Evolutionary conservation across 164 flowering plant species (phyloP).

Genomic region (Chimonanthus salicifolius): DNA sequence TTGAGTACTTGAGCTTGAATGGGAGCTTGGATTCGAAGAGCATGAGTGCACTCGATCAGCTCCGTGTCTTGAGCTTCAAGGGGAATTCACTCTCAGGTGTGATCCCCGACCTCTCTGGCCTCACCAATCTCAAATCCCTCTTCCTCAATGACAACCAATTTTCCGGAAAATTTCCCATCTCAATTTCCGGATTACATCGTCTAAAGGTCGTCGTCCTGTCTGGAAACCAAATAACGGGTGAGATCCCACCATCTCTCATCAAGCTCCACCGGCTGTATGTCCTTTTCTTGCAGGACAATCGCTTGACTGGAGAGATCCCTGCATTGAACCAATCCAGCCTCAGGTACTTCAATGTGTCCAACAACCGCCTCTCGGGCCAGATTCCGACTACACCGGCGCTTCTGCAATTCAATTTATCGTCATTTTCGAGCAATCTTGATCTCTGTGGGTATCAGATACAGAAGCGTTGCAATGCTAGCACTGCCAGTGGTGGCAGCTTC

Average conservation of each 20-base stretch:
- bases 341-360: constrained; percentile 67
- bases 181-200: constrained; percentile 56
- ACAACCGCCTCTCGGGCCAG: constrained; percentile 61
- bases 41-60: constrained; percentile 62
- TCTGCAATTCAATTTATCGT: constrained; percentile 50
- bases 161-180: constrained; percentile 65
- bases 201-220: constrained; percentile 53
- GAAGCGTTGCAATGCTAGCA: constrained; percentile 24
- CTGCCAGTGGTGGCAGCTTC: not conserved
- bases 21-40: constrained; percentile 43
- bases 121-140: constrained; percentile 66
- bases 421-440: constrained; percentile 43
- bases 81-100: constrained; percentile 61
- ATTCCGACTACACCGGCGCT: constrained; percentile 64
- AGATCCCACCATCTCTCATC: constrained; percentile 42
- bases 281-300: constrained; percentile 55
- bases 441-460: constrained; percentile 61
- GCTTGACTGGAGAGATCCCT: constrained; percentile 55
- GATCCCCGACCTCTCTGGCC: constrained; percentile 62
- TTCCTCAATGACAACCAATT: constrained; percentile 59
- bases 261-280: constrained; percentile 42
- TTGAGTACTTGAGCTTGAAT: constrained; percentile 47
- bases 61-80: constrained; percentile 78
- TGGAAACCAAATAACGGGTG: constrained; percentile 58
- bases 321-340: constrained; percentile 58